These are phyloP conservation scores for Tremellales sp. DNA, from an alignment of 1,284 basidiomycete species.

Conservation along the genomic window DNA sequence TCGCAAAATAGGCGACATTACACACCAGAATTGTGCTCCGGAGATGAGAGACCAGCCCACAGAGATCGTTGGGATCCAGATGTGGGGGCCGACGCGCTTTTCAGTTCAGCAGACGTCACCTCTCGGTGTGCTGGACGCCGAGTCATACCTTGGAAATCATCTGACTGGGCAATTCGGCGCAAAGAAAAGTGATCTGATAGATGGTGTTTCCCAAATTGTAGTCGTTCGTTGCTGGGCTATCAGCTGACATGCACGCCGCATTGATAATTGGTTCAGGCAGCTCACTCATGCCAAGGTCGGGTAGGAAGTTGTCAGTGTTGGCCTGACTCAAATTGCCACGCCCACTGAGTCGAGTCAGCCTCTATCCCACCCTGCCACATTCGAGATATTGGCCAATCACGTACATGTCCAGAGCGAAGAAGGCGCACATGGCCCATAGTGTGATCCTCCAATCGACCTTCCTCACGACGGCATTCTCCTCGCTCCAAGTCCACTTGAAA, in stretches of 20 bases:
- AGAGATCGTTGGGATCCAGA: conserved; percentile 47
- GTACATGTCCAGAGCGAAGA: neutral
- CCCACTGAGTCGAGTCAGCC: neutral
- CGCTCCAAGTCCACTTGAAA: conserved; percentile 65
- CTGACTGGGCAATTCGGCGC: conserved; percentile 44
- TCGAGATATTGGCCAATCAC: neutral
- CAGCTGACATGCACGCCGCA: neutral
- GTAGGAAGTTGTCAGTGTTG: conserved; percentile 43
- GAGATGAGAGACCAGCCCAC: conserved; percentile 41
- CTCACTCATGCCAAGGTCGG: conserved; percentile 39
- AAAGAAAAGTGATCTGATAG: conserved; percentile 35
- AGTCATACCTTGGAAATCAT: conserved; percentile 15
- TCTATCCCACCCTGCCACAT: neutral
- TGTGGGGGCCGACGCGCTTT: conserved; percentile 47
- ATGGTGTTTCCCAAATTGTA: conserved; percentile 43
- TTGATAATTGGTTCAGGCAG: neutral
- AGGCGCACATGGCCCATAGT: conserved; percentile 15
- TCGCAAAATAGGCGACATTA: neutral
- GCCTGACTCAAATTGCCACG: neutral
- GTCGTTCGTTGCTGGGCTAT: neutral
- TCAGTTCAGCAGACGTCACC: neutral
- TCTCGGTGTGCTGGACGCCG: conserved; percentile 1
- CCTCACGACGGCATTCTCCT: conserved; percentile 60
- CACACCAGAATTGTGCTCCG: conserved; percentile 23
- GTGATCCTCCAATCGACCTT: conserved; percentile 63